These are phyloP conservation scores for Pseudogymnoascus sp. DNA, from an alignment of 2,329 filamentous ascomycete species.

Conservation along the genomic window DNA sequence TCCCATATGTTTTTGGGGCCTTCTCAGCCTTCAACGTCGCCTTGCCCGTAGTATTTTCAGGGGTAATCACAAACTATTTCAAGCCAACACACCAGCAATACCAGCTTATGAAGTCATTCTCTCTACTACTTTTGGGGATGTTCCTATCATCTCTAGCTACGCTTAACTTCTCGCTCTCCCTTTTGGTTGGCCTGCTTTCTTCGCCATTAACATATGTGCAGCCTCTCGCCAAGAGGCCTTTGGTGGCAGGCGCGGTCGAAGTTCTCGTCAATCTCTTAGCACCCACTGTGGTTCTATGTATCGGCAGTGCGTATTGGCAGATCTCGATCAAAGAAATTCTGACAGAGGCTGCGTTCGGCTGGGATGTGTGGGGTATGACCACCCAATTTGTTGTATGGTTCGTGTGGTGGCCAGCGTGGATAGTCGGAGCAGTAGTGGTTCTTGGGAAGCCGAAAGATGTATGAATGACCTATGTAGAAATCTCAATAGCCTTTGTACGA, in stretches of 20 bases:
- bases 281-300: slow-evolving; percentile 49
- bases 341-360: slow-evolving; percentile 71
- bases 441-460: slow-evolving; percentile 33
- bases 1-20: slow-evolving; percentile 49
- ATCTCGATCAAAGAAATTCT: slow-evolving; percentile 51
- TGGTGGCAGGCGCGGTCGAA: slow-evolving; percentile 37
- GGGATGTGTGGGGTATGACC: slow-evolving; percentile 84
- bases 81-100: slow-evolving; percentile 60
- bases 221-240: slow-evolving; percentile 37
- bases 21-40: slow-evolving; percentile 54
- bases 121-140: slow-evolving; percentile 84
- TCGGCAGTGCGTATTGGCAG: slow-evolving; percentile 40
- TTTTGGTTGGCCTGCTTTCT: slow-evolving; percentile 74
- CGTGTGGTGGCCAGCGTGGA: slow-evolving; percentile 92
- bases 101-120: slow-evolving; percentile 79
- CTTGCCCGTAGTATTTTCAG: slow-evolving; percentile 51
- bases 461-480: background rate
- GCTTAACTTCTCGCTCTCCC: slow-evolving; percentile 86
- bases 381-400: slow-evolving; percentile 87
- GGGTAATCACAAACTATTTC: slow-evolving; percentile 43
- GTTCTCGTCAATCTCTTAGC: slow-evolving; percentile 52
- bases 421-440: slow-evolving; percentile 54
- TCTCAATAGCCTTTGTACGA: background rate
- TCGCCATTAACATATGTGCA: slow-evolving; percentile 70
- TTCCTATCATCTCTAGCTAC: slow-evolving; percentile 88